Evolutionary conservation across 2,329 filamentous ascomycete genomes (phyloP).

Genomic region (Fusarium sp.): DNA sequence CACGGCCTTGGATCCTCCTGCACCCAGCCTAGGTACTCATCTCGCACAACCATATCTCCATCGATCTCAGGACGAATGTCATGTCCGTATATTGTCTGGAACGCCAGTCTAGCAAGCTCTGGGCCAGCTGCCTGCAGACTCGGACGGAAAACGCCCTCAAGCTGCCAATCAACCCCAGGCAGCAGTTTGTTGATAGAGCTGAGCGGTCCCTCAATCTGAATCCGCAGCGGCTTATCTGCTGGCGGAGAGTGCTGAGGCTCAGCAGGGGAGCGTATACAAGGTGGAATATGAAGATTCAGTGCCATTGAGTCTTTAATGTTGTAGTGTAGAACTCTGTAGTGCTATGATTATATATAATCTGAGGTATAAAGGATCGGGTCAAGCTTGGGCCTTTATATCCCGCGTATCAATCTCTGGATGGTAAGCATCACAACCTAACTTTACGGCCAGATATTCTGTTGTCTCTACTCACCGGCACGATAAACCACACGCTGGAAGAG

Average conservation of each 20-base stretch:
- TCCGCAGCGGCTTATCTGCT: neutral
- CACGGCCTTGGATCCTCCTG: neutral
- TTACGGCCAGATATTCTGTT: no score
- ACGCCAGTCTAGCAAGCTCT: neutral
- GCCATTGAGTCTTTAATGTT: neutral
- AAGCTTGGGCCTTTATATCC: no score
- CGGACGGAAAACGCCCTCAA: neutral
- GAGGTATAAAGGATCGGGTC: no score
- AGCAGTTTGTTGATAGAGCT: neutral
- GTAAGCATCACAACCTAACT: no score
- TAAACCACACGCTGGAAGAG: no score
- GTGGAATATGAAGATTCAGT: neutral
- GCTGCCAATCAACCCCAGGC: neutral
- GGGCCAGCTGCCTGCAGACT: neutral
- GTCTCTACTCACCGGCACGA: no score
- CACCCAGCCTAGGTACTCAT: neutral
- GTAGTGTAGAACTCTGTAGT: no score
- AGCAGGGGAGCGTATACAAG: neutral
- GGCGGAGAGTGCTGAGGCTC: neutral
- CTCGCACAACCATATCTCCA: neutral
- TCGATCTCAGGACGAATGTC: neutral
- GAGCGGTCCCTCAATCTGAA: neutral
- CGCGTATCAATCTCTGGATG: no score
- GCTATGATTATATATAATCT: no score
- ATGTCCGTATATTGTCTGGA: neutral